These are phyloP conservation scores for Russula brevipes DNA, from an alignment of 768 basidiomycete species.

Conservation along the genomic window DNA sequence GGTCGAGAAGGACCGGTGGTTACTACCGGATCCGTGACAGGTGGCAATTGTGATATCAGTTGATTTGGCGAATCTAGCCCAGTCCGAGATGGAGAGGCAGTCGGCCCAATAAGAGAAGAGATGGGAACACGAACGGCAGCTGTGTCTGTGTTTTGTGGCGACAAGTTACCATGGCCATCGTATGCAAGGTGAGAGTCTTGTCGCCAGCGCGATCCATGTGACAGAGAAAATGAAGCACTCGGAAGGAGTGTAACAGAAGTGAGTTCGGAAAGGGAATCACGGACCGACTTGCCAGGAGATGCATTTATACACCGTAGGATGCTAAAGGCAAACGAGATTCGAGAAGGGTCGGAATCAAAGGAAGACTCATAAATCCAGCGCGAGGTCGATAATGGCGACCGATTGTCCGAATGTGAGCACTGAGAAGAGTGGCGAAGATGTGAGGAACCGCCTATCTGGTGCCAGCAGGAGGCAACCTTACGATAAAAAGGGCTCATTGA, in stretches of 20 bases:
- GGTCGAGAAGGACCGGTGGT: neutral
- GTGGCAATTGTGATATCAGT: neutral
- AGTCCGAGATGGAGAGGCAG: neutral
- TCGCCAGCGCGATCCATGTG: neutral
- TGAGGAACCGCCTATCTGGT: neutral
- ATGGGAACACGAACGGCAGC: neutral
- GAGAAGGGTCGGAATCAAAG: constrained; percentile 20
- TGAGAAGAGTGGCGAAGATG: neutral
- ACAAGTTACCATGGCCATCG: neutral
- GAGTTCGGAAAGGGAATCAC: constrained; percentile 13
- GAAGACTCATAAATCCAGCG: constrained; percentile 21
- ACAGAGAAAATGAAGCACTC: neutral
- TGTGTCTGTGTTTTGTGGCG: neutral
- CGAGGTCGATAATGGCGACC: neutral
- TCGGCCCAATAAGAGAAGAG: neutral
- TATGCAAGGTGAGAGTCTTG: neutral
- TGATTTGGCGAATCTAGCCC: neutral
- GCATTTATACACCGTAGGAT: constrained; percentile 14
- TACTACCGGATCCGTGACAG: neutral
- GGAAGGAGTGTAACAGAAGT: neutral
- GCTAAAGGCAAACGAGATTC: constrained; percentile 22
- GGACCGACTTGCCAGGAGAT: constrained; percentile 12
- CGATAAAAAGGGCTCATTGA: constrained; percentile 19
- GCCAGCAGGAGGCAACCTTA: constrained; percentile 6
- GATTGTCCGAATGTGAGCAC: constrained; percentile 1